Evolutionary conservation across 2,329 filamentous ascomycete genomes (phyloP), one percentile per base, ranked within the genome.

Genomic region (Aspergillus tamarii): DNA sequence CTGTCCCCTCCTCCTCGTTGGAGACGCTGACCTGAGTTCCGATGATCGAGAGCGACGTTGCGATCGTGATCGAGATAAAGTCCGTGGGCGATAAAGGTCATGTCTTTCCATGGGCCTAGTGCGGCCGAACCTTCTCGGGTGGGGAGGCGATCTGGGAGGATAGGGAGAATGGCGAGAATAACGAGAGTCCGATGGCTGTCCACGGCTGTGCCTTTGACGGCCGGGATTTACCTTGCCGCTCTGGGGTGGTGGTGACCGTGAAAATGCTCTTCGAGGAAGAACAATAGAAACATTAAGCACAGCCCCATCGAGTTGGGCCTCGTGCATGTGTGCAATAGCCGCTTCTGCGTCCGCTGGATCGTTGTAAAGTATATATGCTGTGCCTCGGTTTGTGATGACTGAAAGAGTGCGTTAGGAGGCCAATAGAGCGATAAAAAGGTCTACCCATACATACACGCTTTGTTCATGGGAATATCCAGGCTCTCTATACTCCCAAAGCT

Each of bases 311-410:
- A 97, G 82, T 74, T 96, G 92, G n/a, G 92, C 93, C 81, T 99
- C 95, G 78, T 99, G 95, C 95, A 99, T 98, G 76, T 96, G 92
- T 21, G 94, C 88, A 70, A 97, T 96, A 32, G 95, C 95, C 16
- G 88, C 84, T 79, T 97, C 93, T 28, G 95, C 94, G 67, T 94
- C 91, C 57, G 87, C 84, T 67, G 93, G 87, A 68, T 90, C 85
- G 60, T 88, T 83, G 79, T 91, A 99, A 48, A 97, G 84, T 67
- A 98, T 93, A 77, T 97, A 98, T 36, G 94, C 95, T 32, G 93
- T 96, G 54, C 95, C 94, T 62, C 94, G 90, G 74, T 98, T 98
- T 60, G 89, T 93, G 77, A 91, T 90, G 83, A 91, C 92, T 43
- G 19, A 32, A 59, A 23, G 19, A 10, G 14, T n/a, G 45, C 59